Conservation (phyloP, 768 basidiomycete species). For the Suillus placidus region DNA sequence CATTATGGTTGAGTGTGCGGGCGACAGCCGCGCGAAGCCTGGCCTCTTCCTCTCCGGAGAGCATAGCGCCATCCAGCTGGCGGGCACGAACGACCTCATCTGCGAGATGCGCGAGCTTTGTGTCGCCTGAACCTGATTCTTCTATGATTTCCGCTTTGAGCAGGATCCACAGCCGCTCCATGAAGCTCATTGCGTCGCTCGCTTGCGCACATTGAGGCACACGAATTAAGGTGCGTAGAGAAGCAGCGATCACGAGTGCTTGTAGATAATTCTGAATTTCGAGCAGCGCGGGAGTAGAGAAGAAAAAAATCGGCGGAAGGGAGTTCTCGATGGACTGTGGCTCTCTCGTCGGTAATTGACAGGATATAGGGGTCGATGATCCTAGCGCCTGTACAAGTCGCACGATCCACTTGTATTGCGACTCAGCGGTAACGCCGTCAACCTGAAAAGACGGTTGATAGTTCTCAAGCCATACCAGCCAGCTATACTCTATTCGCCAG, state of each 20-base stretch:
- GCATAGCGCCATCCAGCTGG: constrained; percentile 23
- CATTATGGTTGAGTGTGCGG: constrained; percentile 59
- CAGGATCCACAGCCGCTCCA: constrained; percentile 65
- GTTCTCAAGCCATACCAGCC: constrained; percentile 28
- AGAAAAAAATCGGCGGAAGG: constrained; percentile 70
- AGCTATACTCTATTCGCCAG: constrained; percentile 25
- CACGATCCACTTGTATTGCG: constrained; percentile 44
- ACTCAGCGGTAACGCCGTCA: constrained; percentile 18
- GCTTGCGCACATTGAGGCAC: constrained; percentile 12
- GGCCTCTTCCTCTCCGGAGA: constrained; percentile 48
- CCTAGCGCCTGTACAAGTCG: constrained; percentile 50
- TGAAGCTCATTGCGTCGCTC: constrained; percentile 42
- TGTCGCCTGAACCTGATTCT: constrained; percentile 37
- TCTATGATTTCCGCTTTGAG: constrained; percentile 56
- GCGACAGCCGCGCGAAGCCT: constrained; percentile 62
- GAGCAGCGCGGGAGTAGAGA: constrained; percentile 54
- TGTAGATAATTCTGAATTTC: constrained; percentile 71
- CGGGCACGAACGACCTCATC: constrained; percentile 71
- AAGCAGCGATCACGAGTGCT: constrained; percentile 66
- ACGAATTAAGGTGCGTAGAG: constrained; percentile 58
- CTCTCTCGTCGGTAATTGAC: constrained; percentile 32
- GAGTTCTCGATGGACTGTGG: constrained; percentile 34
- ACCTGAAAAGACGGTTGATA: constrained; percentile 12
- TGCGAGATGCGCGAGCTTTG: constrained; percentile 68
- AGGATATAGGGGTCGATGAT: constrained; percentile 43